Evolutionary conservation across 1,284 basidiomycete species (phyloP), one percentile per base, ranked within the genome.

Genomic region (Ustilago shanxiensis): DNA sequence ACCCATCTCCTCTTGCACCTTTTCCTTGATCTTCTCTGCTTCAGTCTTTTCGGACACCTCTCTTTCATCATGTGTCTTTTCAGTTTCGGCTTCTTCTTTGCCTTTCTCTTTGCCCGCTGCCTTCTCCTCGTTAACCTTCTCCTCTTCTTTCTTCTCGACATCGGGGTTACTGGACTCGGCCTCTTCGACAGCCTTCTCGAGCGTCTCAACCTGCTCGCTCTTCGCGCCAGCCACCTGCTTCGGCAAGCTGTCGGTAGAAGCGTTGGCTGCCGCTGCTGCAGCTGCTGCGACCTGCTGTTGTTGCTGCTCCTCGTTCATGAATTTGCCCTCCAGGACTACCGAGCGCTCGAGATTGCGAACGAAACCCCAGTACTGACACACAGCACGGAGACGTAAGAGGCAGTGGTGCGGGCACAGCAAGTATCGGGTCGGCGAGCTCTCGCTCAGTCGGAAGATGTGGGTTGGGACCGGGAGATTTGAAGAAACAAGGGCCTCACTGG

Each of bases 351-450:
- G 61, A 28, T 78, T 75, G 7, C 84, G 76, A 10, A 86, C 52
- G 35, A 81, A 85, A 47, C 80, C 79, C 84, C 84, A 86, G 53
- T 81, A 84, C 26, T 78, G 81, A 60, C 83, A 86, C 5, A 73
- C 81, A 2, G 80, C 79, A 16, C 83, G 71, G 18, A 86, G 60
- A 9, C 84, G 79, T 31, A 68, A 59, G 22, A 85, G 69, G 60
- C 83, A 85, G 60, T 85, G 78, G 28, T 85, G 79, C 49, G 84
- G 77, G 64, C 84, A 85, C 7, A 86, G 68, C 28, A 86, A 55
- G 55, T 86, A 83, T 16, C 83, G 78, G 11, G 64, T 79, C 0
- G 77, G 65, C 7, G 79, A 71, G 2, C 76, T 64, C 20, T 85
- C 84, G 50, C 72, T 79, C 22, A 86, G 45, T 6, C 84, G 77